Base-by-base conservation (phyloP, 1,284 basidiomycete species). In the Mrakiaceae sp. region DNA sequence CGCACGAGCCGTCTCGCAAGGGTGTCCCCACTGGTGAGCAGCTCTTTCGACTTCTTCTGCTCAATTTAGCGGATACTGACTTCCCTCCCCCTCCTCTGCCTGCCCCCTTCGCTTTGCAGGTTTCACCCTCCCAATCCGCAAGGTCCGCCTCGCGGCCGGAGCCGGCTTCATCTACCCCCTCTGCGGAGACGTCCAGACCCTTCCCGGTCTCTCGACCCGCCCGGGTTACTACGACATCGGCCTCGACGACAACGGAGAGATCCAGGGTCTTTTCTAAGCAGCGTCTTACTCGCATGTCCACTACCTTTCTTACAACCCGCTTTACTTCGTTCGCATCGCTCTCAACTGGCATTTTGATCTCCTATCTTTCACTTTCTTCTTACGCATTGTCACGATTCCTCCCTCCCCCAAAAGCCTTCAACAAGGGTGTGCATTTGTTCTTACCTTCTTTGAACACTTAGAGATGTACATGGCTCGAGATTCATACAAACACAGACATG, bases 121-220 rank as follows among this genome's bases (percentile, higher is more conserved):
- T 50, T 98, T 98, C 79, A 95, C 86, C 5, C 81, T 98, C 66
- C 94, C 95, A 8, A 94, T 99, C 73, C 85, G 90, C 54, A 85
- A 87, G 67, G 90, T 97, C 62, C 82, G 90, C 66, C 80, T 96
- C 40, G 89, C 90, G 11, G 95, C 92, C 5, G 96, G 95, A 57
- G 94, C 95, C 62, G 90, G 90, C 47, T 96, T 99, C 83, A 79
- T 98, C 69, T 97, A 96, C 78, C 94, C 94, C 50, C 84, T 98
- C 68, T 83, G 93, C 49, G 90, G 90, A 60, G 89, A 92, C 76
- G 94, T 95, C 90, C 88, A 91, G 76, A 97, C 93, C 67, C 96
- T 98, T 92, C 95, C 96, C 53, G 95, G 95, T 69, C 82, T 98
- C 53, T 90, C 87, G 44, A 97, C 94, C 66, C 86, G 94, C 68